Percentiles rank a stretch among this genome's conserved stretches.
Conservation (phyloP, 2,329 filamentous ascomycete species). For the Pyrenochaeta sp. region DNA sequence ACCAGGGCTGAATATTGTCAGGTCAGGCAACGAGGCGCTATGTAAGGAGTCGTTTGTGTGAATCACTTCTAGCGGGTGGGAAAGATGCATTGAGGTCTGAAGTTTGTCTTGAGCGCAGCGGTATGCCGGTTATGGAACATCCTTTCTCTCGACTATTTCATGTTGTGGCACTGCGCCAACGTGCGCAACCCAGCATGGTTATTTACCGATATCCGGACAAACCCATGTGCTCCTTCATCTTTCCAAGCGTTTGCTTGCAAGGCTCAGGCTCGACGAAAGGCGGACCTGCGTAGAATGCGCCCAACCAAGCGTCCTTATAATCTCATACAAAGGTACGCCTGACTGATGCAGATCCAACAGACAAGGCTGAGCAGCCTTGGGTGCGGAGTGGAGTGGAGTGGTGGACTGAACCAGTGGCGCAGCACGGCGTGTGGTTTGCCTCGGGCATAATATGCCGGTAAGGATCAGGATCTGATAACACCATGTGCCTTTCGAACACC, state of each 20-base stretch:
- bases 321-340: background rate
- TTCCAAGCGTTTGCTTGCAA: too few relatives aligned
- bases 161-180: too few relatives aligned
- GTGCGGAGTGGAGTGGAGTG: conserved; percentile 7
- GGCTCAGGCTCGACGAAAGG: too few relatives aligned
- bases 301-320: background rate
- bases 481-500: conserved; percentile 7
- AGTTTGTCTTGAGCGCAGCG: too few relatives aligned
- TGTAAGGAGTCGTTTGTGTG: background rate
- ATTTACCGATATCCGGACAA: too few relatives aligned
- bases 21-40: background rate
- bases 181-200: too few relatives aligned
- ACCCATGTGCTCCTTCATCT: too few relatives aligned
- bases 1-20: background rate
- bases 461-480: conserved; percentile 1
- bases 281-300: too few relatives aligned
- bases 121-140: too few relatives aligned
- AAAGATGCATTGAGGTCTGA: too few relatives aligned
- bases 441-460: conserved; percentile 6
- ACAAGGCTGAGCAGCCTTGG: conserved; percentile 12
- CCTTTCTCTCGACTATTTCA: too few relatives aligned
- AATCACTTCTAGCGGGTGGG: background rate
- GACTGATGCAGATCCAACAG: conserved; percentile 1
- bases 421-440: conserved; percentile 13
- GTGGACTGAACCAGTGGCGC: conserved; percentile 16